Percentiles rank a stretch among this genome's conserved stretches.
These are phyloP conservation scores for Choiromyces venosus DNA, from an alignment of 495 filamentous ascomycete species.

Conservation along the genomic window DNA sequence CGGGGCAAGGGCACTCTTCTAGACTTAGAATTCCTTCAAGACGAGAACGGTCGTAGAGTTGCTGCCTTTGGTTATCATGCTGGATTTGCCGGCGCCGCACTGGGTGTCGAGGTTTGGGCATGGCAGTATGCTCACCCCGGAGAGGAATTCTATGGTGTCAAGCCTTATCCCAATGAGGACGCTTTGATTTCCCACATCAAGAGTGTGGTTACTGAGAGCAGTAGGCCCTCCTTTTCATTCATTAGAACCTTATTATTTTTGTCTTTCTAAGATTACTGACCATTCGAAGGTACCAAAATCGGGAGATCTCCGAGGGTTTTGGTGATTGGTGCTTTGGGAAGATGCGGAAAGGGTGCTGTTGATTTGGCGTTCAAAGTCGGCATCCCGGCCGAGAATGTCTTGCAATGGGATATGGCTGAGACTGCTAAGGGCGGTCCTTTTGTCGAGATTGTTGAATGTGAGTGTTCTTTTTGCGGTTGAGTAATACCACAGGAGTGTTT, in stretches of 20 bases:
- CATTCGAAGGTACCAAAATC: conserved; percentile 38
- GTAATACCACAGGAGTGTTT: conserved; percentile 29
- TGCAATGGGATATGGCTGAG: conserved; percentile 92
- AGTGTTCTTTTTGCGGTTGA: conserved; percentile 3
- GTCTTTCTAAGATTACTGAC: conserved; percentile 2
- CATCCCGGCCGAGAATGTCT: conserved; percentile 63
- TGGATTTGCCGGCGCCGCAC: conserved; percentile 73
- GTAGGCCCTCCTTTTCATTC: conserved; percentile 42
- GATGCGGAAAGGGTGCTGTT: conserved; percentile 81
- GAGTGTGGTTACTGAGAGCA: conserved; percentile 56
- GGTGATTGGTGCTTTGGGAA: conserved; percentile 66
- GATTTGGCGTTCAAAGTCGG: conserved; percentile 71
- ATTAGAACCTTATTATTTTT: neutral
- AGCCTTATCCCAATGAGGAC: conserved; percentile 69
- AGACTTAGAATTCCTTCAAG: conserved; percentile 88
- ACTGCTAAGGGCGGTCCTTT: conserved; percentile 82
- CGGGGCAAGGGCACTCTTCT: conserved; percentile 76
- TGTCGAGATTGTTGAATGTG: conserved; percentile 69
- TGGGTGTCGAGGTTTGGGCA: conserved; percentile 83
- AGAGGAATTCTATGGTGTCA: conserved; percentile 61
- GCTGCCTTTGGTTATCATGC: conserved; percentile 74
- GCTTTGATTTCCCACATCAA: conserved; percentile 69
- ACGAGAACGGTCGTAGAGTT: conserved; percentile 70
- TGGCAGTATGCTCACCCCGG: conserved; percentile 70
- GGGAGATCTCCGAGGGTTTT: conserved; percentile 53